Conservation (phyloP, 1,284 basidiomycete species). For the Malassezia sp. region DNA sequence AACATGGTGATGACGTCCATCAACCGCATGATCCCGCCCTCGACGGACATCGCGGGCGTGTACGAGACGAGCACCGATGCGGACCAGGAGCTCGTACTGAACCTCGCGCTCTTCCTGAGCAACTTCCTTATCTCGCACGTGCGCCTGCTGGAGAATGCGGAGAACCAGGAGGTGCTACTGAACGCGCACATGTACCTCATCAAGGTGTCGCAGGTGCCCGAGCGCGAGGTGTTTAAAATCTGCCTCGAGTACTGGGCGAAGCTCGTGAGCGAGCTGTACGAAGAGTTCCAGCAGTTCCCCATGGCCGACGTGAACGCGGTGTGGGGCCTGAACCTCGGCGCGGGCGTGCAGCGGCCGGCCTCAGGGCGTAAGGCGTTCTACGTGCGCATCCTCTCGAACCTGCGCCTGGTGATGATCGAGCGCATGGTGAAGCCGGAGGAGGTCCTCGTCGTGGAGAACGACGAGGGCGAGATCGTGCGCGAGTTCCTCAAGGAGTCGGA, state of each 20-base stretch:
- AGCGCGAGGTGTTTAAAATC: constrained; percentile 98
- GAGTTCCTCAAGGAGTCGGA: constrained; percentile 99
- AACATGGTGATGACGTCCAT: constrained; percentile 53
- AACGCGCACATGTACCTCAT: constrained; percentile 87
- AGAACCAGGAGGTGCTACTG: constrained; percentile 76
- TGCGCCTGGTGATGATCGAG: constrained; percentile 92
- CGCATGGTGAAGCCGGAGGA: constrained; percentile 99
- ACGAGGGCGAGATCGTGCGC: constrained; percentile 97
- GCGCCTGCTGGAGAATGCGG: constrained; percentile 78
- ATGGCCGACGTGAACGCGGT: constrained; percentile 85
- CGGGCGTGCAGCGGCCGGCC: constrained; percentile 19
- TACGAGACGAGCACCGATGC: constrained; percentile 82
- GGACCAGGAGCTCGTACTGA: constrained; percentile 93
- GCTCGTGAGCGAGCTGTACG: constrained; percentile 90
- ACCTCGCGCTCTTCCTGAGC: constrained; percentile 87
- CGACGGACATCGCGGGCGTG: constrained; percentile 69
- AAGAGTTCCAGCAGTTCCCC: constrained; percentile 84
- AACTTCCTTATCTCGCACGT: constrained; percentile 82
- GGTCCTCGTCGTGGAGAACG: constrained; percentile 88
- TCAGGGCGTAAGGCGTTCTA: constrained; percentile 72
- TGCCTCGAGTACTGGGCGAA: constrained; percentile 98
- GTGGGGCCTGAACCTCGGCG: constrained; percentile 67
- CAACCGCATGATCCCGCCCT: constrained; percentile 53
- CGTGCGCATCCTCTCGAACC: constrained; percentile 83
- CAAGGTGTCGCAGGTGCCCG: constrained; percentile 95